Evolutionary conservation across 1,139 yeast genomes (phyloP).

Genomic region (Blastobotrys arbuscula): DNA sequence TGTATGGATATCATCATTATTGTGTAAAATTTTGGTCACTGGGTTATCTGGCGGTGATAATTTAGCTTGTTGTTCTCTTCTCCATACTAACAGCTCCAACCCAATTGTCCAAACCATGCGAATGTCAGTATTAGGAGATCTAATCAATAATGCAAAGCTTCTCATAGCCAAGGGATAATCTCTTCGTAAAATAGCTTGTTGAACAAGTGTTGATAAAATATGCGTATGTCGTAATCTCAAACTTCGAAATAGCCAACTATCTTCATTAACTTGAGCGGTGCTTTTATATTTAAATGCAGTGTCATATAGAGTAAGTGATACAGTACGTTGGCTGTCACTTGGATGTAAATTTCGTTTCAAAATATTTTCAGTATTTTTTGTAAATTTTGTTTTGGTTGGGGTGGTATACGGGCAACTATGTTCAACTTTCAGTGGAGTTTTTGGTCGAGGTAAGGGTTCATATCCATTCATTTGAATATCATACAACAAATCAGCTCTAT

Average conservation of each 20-base stretch:
- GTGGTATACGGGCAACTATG: slow-evolving; percentile 9
- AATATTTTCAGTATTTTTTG: slow-evolving; percentile 8
- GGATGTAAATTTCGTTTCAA: slow-evolving; percentile 12
- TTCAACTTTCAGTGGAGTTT: slow-evolving; percentile 14
- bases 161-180: slow-evolving; percentile 43
- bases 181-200: slow-evolving; percentile 33
- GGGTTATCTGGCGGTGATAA: neutral
- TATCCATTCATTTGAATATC: slow-evolving; percentile 15
- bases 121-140: slow-evolving; percentile 41
- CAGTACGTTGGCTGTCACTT: slow-evolving; percentile 1
- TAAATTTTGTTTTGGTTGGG: slow-evolving; percentile 14
- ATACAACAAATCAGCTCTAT: slow-evolving; percentile 2
- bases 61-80: slow-evolving; percentile 20
- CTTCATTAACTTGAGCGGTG: slow-evolving; percentile 8
- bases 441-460: slow-evolving; percentile 18
- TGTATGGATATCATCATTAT: slow-evolving; percentile 18
- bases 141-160: slow-evolving; percentile 38
- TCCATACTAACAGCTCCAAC: slow-evolving; percentile 33
- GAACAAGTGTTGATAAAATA: slow-evolving; percentile 21
- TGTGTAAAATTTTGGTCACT: slow-evolving; percentile 3
- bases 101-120: slow-evolving; percentile 47
- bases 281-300: slow-evolving; percentile 2
- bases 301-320: slow-evolving; percentile 7
- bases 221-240: slow-evolving; percentile 24
- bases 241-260: slow-evolving; percentile 14